These are phyloP conservation scores for Monilinia polystroma DNA, from an alignment of 2,329 filamentous ascomycete genomes.

Conservation along the genomic window DNA sequence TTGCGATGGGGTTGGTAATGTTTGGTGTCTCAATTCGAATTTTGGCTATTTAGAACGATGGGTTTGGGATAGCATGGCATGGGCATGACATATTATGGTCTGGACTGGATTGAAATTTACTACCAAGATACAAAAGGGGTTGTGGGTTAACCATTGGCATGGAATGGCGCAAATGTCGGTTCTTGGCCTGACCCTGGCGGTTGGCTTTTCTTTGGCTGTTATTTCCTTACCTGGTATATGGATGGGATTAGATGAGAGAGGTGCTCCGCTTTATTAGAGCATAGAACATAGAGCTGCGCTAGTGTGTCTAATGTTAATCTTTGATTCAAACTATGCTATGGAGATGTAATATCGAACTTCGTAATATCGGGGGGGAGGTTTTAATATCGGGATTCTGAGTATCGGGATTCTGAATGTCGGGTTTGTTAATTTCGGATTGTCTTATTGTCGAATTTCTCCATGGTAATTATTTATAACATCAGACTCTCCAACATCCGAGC, in stretches of 20 bases:
- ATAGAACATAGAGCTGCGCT: conserved; percentile 21
- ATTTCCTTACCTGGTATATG: neutral
- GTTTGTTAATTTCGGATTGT: too few relatives aligned
- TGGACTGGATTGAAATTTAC: neutral
- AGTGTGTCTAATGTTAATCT: conserved; percentile 4
- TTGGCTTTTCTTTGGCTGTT: conserved; percentile 1
- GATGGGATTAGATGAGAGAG: conserved; percentile 7
- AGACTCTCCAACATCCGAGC: neutral
- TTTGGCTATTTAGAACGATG: neutral
- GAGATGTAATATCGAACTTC: neutral
- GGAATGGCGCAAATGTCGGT: conserved; percentile 23
- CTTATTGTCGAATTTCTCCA: too few relatives aligned
- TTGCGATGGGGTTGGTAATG: conserved; percentile 1
- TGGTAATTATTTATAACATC: too few relatives aligned
- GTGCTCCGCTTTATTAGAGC: conserved; percentile 3
- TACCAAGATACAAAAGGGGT: conserved; percentile 8
- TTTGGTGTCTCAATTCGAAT: neutral
- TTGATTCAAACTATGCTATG: neutral
- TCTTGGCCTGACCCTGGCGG: conserved; percentile 19
- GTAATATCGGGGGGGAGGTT: too few relatives aligned
- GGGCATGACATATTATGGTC: neutral
- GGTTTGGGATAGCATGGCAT: conserved; percentile 1
- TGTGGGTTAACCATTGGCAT: neutral
- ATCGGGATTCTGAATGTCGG: too few relatives aligned
- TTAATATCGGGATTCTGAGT: too few relatives aligned